phyloP scores from a whole-genome alignment of 1,139 yeast genomes.

The Magnusiomyces suaveolens region DNA sequence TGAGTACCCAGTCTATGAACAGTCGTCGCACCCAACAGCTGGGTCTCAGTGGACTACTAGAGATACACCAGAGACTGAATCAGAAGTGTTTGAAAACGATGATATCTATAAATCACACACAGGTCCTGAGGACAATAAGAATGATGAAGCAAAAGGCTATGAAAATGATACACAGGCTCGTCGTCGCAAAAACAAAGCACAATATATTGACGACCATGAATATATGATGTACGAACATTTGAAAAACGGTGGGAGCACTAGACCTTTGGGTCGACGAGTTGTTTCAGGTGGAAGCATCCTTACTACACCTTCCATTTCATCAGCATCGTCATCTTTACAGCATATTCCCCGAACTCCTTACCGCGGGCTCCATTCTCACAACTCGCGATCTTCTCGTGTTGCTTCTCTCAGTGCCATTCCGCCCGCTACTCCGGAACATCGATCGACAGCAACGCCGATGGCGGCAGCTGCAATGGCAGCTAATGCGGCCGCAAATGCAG shows the following conservation, averaged over 20 bases:
- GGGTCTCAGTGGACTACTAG: not conserved
- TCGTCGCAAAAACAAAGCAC: not conserved
- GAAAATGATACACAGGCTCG: not conserved
- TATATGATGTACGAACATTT: not conserved
- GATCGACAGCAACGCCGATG: not conserved
- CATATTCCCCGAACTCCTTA: not conserved
- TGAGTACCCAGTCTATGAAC: not conserved
- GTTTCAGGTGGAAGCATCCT: not conserved
- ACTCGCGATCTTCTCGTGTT: not conserved
- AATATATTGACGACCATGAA: not conserved
- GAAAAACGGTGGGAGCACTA: not conserved
- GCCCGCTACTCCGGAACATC: not conserved
- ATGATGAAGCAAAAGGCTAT: not conserved
- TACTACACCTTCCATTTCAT: not conserved
- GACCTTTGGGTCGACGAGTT: not conserved
- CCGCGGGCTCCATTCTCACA: not conserved
- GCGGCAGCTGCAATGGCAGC: constrained; percentile 1
- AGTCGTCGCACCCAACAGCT: not conserved
- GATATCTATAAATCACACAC: not conserved
- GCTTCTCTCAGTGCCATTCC: not conserved
- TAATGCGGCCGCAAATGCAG: not conserved
- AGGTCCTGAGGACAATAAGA: not conserved
- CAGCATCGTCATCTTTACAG: not conserved
- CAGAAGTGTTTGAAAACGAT: not conserved
- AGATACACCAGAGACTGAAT: not conserved